phyloP scores from a whole-genome alignment of 2,329 filamentous ascomycete species.

The Rutstroemia sp. region DNA sequence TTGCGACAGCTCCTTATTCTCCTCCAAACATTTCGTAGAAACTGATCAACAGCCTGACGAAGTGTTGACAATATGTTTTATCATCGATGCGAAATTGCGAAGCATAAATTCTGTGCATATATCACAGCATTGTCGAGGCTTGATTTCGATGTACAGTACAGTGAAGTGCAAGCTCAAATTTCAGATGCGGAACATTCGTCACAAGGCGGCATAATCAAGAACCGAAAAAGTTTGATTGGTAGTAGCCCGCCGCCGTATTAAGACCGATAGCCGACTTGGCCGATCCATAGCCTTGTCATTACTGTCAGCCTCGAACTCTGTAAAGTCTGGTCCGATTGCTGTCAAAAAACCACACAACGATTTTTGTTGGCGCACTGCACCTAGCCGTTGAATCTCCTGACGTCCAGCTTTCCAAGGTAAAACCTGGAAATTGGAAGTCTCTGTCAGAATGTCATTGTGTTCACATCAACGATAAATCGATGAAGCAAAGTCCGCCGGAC shows the following conservation, averaged over 20 bases:
- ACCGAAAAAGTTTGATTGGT: slow-evolving; percentile 8
- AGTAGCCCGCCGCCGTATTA: slow-evolving; percentile 1
- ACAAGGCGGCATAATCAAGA: slow-evolving; percentile 5
- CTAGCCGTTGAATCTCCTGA: not conserved
- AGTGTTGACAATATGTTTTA: slow-evolving; percentile 10
- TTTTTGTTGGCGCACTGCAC: not conserved
- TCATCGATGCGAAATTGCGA: slow-evolving; percentile 16
- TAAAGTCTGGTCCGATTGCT: no score
- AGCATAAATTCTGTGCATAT: not conserved
- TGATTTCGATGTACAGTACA: not conserved
- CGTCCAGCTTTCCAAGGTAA: not conserved
- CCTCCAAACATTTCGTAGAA: slow-evolving; percentile 18
- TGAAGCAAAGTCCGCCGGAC: not conserved
- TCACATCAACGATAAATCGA: not conserved
- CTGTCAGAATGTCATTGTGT: not conserved
- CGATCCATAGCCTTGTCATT: slow-evolving; percentile 7
- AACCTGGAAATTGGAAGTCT: not conserved
- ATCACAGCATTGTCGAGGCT: slow-evolving; percentile 2
- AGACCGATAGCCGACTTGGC: not conserved
- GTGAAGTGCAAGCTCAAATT: slow-evolving; percentile 1
- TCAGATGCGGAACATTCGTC: slow-evolving; percentile 1
- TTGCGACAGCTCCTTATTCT: slow-evolving; percentile 15
- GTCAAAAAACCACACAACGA: not conserved
- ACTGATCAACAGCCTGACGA: slow-evolving; percentile 11
- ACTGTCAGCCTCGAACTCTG: not conserved